phyloP scores from a whole-genome alignment of 2,329 filamentous ascomycete genomes.

The Aspergillus costaricaensis region DNA sequence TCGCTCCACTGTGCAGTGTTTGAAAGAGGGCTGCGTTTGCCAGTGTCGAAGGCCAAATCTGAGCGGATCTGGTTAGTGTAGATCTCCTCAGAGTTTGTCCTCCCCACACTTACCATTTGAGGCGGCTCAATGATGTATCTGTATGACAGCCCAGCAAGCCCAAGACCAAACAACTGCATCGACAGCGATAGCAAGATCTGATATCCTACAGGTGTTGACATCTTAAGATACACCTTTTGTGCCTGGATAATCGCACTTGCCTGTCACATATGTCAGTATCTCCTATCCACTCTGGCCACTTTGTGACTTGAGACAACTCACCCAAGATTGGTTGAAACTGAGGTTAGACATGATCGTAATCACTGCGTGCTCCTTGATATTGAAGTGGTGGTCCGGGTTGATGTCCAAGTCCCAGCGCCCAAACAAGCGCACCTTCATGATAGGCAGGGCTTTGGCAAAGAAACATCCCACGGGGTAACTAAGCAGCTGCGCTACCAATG shows the following conservation, averaged over 20 bases:
- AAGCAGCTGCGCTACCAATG: constrained; percentile 48
- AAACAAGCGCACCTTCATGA: constrained; percentile 29
- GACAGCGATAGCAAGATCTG: constrained; percentile 41
- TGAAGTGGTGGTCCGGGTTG: constrained; percentile 49
- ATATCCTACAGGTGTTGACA: constrained; percentile 39
- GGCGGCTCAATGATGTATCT: constrained; percentile 42
- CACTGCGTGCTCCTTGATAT: constrained; percentile 50
- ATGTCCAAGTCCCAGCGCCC: constrained; percentile 25
- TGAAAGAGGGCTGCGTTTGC: constrained; percentile 38
- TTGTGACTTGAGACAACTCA: neutral
- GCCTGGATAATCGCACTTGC: constrained; percentile 48
- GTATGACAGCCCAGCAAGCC: constrained; percentile 40
- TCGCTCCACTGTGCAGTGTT: constrained; percentile 37
- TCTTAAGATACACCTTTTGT: constrained; percentile 40
- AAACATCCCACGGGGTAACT: constrained; percentile 45
- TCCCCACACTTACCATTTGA: constrained; percentile 26
- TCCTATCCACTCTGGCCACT: neutral
- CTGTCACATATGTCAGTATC: constrained; percentile 27
- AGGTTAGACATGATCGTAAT: constrained; percentile 53
- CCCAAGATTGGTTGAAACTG: constrained; percentile 43
- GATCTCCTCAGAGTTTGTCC: too few relatives aligned
- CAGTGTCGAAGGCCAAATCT: constrained; percentile 40
- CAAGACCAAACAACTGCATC: constrained; percentile 43
- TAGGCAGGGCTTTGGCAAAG: constrained; percentile 43
- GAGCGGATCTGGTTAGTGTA: neutral